Base-by-base conservation (phyloP, 805 yeast species). In the Metschnikowia dekortorum region DNA sequence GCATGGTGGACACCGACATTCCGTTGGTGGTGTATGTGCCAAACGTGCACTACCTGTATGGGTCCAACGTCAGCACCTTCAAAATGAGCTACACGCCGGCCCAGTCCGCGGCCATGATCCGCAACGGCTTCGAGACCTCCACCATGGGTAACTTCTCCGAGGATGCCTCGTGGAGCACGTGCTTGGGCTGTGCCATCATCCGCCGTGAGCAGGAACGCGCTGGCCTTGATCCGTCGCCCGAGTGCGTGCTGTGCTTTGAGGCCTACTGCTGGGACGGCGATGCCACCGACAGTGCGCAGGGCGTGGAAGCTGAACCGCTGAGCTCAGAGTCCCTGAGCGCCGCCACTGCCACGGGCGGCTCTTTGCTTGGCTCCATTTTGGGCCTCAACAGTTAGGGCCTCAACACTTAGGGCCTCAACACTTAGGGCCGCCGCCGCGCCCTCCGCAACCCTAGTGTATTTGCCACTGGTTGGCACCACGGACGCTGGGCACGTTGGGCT, bases 131-230 rank as follows among this genome's bases (percentile, higher is more conserved):
- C 34, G 64, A 57, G 49, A 58, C 54, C 6, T 30, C 56, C 22
- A 47, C 63, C 8, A 40, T 59, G 33, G 57, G 53, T n/a, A 63
- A 63, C 47, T 50, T 51, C 37, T 39, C 63, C 11, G 59, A 51
- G 26, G 65, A 62, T 46, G 26, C 48, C 13, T 32, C 44, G 30
- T 63, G 64, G 65, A 49, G 58, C 31, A 60, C 50, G 33, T 63
- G 66, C 43, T 63, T 63, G 28, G 65, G 64, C 5, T 63, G 66
- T 46, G 65, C 66, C 8, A 59, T 63, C 8, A 61, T 63, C 18
- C 50, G 65, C 10, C 45, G 65, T 22, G 55, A 58, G 18, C 65
- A 63, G 45, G 66, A 63, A 46, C 48, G 66, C 13, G 39, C 47
- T 36, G 64, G 64, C 7, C 44, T 51, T 8, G 50, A 48, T 18